phyloP scores from a whole-genome alignment of 306 rosid species.

The Inga leiocalycina region DNA sequence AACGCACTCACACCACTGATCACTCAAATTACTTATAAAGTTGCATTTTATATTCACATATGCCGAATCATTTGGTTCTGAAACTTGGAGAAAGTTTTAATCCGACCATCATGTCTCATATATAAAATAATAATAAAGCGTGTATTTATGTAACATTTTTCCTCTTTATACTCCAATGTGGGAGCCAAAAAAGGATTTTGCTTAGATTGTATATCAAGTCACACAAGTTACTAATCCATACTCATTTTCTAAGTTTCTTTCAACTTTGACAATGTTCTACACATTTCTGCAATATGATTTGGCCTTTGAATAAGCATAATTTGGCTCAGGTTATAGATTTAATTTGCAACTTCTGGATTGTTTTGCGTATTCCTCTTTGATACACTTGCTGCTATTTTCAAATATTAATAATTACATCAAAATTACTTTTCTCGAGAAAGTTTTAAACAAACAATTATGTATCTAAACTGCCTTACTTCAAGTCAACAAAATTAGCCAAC shows the following conservation, averaged over 20 bases:
- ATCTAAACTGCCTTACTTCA: neutral
- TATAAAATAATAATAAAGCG: neutral
- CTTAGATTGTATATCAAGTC: constrained; percentile 1
- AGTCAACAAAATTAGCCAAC: neutral
- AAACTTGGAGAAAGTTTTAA: neutral
- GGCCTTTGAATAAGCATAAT: neutral
- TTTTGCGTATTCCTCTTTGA: neutral
- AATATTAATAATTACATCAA: neutral
- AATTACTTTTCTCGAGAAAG: neutral
- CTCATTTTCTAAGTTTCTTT: neutral
- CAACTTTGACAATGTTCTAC: neutral
- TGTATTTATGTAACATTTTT: neutral
- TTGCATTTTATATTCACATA: neutral
- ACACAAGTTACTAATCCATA: neutral
- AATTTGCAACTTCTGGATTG: no score
- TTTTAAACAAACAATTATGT: neutral
- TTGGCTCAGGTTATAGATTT: neutral
- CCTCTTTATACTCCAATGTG: neutral
- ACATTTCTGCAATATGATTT: neutral
- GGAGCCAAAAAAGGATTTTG: neutral
- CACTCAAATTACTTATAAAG: neutral
- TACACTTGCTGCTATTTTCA: neutral
- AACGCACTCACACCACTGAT: neutral
- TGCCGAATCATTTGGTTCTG: neutral
- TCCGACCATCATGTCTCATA: neutral